Evolutionary conservation across 2,329 filamentous ascomycete genomes (phyloP).

Genomic region (Xylaria sp.): DNA sequence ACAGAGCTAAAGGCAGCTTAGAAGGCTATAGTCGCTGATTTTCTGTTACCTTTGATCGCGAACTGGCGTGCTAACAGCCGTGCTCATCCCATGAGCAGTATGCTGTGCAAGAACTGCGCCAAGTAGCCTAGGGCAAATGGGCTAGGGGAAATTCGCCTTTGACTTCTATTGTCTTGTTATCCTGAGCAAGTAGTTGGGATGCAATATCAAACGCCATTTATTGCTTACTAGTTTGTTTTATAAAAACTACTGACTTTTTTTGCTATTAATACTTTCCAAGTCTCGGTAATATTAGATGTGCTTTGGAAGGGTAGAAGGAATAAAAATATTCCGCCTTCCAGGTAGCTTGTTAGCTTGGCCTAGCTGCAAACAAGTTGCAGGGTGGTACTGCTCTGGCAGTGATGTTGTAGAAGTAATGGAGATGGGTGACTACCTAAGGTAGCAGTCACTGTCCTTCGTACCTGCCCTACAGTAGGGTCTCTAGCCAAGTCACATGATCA

Average conservation of each 20-base stretch:
- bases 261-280: not conserved
- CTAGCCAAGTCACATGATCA: constrained; percentile 42
- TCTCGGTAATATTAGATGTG: not conserved
- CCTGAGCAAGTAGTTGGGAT: not conserved
- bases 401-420: no score
- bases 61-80: not conserved
- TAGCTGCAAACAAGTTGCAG: no score
- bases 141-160: not conserved
- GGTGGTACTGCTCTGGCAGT: no score
- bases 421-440: no score
- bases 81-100: constrained; percentile 3
- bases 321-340: no score
- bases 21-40: constrained; percentile 2
- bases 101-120: constrained; percentile 1
- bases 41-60: not conserved
- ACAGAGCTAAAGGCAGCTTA: not conserved
- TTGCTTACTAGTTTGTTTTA: not conserved
- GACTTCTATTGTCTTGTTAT: not conserved
- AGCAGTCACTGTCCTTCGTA: no score
- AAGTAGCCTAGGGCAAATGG: not conserved
- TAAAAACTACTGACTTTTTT: not conserved
- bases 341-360: not conserved
- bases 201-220: not conserved
- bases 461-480: no score
- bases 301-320: not conserved